A percentile compares a stretch with the other conserved stretches of the same genome.
phyloP scores from a whole-genome alignment of 1,284 basidiomycete species.

The Erythrobasidium hasegawianum region DNA sequence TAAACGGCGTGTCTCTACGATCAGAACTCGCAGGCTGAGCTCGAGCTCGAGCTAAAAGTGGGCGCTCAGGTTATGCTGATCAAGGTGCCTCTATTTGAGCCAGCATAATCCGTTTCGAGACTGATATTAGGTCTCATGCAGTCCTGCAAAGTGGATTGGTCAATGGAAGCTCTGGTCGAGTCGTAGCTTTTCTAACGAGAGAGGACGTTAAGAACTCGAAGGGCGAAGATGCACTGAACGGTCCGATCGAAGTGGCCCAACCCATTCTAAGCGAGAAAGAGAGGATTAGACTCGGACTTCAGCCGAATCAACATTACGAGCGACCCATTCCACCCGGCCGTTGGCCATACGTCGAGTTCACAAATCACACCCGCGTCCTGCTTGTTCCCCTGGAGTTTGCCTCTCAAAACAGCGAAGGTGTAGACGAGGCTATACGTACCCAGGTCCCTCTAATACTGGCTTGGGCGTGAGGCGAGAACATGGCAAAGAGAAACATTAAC shows the following conservation, averaged over 20 bases:
- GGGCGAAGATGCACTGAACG: too few relatives aligned
- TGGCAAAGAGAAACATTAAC: too few relatives aligned
- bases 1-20: background rate
- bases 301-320: background rate
- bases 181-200: constrained; percentile 57
- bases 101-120: too few relatives aligned
- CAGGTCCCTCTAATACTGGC: constrained; percentile 75
- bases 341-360: constrained; percentile 16
- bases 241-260: background rate
- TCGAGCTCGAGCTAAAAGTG: constrained; percentile 60
- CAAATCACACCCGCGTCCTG: background rate
- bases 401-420: background rate
- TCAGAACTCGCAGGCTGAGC: constrained; percentile 47
- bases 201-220: too few relatives aligned
- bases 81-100: constrained; percentile 55
- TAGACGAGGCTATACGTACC: background rate
- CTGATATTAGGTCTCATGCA: constrained; percentile 40
- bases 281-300: background rate
- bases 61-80: constrained; percentile 66
- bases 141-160: constrained; percentile 56
- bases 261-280: background rate
- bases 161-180: constrained; percentile 76
- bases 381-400: background rate
- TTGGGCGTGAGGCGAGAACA: constrained; percentile 74
- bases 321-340: constrained; percentile 1